These are phyloP conservation scores for Protomyces inouyei DNA, from an alignment of 1,139 yeast genomes.

Conservation along the genomic window DNA sequence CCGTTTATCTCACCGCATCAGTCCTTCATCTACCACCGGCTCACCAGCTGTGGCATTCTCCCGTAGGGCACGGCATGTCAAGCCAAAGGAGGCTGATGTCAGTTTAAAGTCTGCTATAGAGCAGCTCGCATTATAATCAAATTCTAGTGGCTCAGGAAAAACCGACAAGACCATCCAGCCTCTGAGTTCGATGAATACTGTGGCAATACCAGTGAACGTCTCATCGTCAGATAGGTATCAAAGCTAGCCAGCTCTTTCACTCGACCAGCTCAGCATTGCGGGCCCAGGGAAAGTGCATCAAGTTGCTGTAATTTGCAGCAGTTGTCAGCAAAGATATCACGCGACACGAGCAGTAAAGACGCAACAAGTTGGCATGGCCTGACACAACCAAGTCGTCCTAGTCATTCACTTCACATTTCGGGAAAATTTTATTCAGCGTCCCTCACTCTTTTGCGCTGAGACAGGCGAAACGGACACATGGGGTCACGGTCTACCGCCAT, in stretches of 20 bases:
- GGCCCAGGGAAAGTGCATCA: neutral
- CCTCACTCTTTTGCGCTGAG: neutral
- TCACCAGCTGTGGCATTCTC: too few species aligned
- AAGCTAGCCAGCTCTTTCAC: neutral
- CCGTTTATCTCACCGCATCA: too few species aligned
- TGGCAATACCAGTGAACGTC: too few species aligned
- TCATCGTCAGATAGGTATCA: too few species aligned
- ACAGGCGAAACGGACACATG: neutral
- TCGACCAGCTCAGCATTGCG: neutral
- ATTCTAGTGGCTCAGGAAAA: too few species aligned
- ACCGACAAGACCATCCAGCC: too few species aligned
- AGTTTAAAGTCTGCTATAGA: too few species aligned
- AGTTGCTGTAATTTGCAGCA: neutral
- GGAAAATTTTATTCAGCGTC: neutral
- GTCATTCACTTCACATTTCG: neutral
- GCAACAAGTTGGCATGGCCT: neutral
- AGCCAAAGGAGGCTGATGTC: too few species aligned
- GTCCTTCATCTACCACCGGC: too few species aligned
- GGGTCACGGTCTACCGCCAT: neutral
- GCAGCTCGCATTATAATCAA: too few species aligned
- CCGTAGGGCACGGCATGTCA: too few species aligned
- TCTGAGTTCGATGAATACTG: too few species aligned
- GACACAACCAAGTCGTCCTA: neutral
- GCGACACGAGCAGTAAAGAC: neutral
- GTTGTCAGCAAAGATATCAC: neutral